A percentile compares a stretch with the other conserved stretches of the same genome.
Evolutionary conservation across 2,329 filamentous ascomycete genomes (phyloP).

Genomic region (Torrubiella hemipterigena): DNA sequence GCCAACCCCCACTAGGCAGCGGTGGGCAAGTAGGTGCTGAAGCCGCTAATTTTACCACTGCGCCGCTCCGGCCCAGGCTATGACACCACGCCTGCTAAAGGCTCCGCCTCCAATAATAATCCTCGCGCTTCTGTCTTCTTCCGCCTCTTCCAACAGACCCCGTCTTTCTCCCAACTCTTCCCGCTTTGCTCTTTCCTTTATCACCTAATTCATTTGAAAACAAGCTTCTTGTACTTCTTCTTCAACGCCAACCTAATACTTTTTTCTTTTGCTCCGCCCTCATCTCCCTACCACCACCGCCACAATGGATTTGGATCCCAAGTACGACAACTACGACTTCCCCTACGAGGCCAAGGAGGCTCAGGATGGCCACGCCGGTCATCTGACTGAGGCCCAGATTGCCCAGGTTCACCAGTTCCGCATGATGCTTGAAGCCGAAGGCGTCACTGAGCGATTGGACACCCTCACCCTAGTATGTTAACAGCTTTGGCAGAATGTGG

Average conservation of each 20-base stretch:
- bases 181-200: conserved; percentile 3
- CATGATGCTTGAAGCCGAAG: conserved; percentile 69
- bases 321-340: conserved; percentile 95
- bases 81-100: too few species aligned
- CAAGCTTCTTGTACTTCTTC: too few species aligned
- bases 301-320: conserved; percentile 58
- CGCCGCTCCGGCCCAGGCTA: too few species aligned
- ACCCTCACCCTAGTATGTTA: conserved; percentile 72
- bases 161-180: too few species aligned
- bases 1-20: too few species aligned
- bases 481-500: conserved; percentile 1
- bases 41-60: too few species aligned
- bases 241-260: conserved; percentile 4
- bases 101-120: too few species aligned
- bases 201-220: conserved; percentile 4
- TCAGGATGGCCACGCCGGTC: conserved; percentile 72
- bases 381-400: conserved; percentile 78
- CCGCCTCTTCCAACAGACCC: too few species aligned
- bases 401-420: conserved; percentile 81
- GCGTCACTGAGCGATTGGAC: conserved; percentile 75
- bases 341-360: conserved; percentile 63
- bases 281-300: conserved; percentile 7
- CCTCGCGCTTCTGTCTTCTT: neutral
- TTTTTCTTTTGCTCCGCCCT: conserved; percentile 6
- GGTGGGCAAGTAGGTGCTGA: too few species aligned